Evolutionary conservation across 495 filamentous ascomycete genomes (phyloP).

Genomic region (Penicillium ochrochloron): DNA sequence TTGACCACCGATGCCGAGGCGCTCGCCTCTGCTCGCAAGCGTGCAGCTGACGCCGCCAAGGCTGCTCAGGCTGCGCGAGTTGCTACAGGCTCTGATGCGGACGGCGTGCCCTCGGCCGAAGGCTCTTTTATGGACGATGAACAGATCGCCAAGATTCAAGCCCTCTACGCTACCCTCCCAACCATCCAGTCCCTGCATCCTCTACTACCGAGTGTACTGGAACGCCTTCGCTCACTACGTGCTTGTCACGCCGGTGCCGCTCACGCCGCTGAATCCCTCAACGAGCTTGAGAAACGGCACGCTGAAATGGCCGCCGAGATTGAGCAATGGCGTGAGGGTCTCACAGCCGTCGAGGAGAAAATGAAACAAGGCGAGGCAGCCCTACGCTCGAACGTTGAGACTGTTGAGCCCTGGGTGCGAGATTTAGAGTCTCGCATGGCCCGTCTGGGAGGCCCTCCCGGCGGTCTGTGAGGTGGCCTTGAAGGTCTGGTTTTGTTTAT

Average conservation of each 20-base stretch:
- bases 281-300: constrained; percentile 77
- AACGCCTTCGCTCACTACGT: constrained; percentile 81
- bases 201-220: constrained; percentile 81
- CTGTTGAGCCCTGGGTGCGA: constrained; percentile 87
- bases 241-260: constrained; percentile 87
- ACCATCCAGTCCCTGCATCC: constrained; percentile 89
- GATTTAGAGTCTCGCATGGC: constrained; percentile 79
- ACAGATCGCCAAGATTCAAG: constrained; percentile 83
- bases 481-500: constrained; percentile 5
- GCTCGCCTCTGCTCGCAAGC: constrained; percentile 71
- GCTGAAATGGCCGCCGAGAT: constrained; percentile 83
- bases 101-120: constrained; percentile 33
- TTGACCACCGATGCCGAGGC: constrained; percentile 80
- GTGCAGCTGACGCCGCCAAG: constrained; percentile 72
- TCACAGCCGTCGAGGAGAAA: constrained; percentile 76
- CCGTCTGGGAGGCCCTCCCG: constrained; percentile 44
- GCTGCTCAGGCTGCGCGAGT: constrained; percentile 62
- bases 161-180: constrained; percentile 84
- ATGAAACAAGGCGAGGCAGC: constrained; percentile 69
- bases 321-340: constrained; percentile 79
- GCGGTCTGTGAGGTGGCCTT: constrained; percentile 3
- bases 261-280: constrained; percentile 77
- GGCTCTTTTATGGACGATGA: constrained; percentile 55
- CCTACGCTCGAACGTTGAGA: constrained; percentile 76
- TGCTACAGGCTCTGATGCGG: constrained; percentile 43